Evolutionary conservation across 352 stramenopile genomes (phyloP).

Genomic region (Pythium insidiosum): DNA sequence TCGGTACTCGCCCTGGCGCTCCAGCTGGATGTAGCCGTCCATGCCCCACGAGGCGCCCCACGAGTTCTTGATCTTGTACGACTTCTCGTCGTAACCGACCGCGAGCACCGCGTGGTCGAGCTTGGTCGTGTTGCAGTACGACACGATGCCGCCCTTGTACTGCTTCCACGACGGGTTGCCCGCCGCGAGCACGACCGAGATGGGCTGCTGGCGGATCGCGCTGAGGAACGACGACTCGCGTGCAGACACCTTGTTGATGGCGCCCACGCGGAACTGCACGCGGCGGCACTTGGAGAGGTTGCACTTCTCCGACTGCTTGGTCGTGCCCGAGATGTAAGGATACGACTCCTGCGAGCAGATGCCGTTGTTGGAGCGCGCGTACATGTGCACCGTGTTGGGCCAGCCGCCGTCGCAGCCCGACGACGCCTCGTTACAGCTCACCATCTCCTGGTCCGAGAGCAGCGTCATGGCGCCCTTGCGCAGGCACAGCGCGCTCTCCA

Average conservation of each 20-base stretch:
- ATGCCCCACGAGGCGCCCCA: conserved; percentile 93
- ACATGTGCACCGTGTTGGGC: conserved; percentile 82
- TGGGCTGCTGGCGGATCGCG: conserved; percentile 87
- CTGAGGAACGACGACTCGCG: conserved; percentile 70
- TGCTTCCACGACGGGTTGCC: conserved; percentile 95
- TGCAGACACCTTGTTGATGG: conserved; percentile 46
- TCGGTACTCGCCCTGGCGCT: conserved; percentile 19
- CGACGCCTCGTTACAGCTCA: conserved; percentile 81
- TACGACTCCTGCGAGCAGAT: conserved; percentile 71
- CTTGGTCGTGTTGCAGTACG: conserved; percentile 53
- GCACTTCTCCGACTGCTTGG: conserved; percentile 20
- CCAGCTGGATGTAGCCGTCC: conserved; percentile 90
- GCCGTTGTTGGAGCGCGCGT: conserved; percentile 72
- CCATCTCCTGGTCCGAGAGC: conserved; percentile 90
- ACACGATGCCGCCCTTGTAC: conserved; percentile 92
- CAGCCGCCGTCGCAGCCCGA: conserved; percentile 88
- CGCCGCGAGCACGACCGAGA: conserved; percentile 92
- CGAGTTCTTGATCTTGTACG: conserved; percentile 97
- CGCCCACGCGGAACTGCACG: conserved; percentile 13
- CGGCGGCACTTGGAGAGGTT: conserved; percentile 25
- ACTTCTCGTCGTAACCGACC: conserved; percentile 84
- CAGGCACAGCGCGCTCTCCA: conserved; percentile 89
- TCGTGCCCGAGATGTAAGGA: conserved; percentile 63
- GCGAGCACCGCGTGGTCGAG: conserved; percentile 97
- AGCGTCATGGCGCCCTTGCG: conserved; percentile 48